Percentiles rank a stretch among this genome's conserved stretches.
Conservation (phyloP, 345 rosid genomes). For the Populus simonii region DNA sequence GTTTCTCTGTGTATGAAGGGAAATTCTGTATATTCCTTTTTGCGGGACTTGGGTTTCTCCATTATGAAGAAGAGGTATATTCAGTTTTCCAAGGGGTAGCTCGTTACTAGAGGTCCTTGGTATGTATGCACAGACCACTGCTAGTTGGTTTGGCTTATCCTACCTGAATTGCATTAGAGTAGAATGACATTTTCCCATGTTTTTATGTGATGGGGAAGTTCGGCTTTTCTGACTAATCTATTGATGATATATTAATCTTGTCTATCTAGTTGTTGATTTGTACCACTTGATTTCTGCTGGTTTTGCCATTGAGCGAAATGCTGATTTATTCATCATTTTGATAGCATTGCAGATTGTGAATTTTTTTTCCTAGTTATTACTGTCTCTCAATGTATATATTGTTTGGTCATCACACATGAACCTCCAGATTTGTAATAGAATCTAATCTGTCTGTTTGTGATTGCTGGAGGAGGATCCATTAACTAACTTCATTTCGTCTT, state of each 20-base stretch:
- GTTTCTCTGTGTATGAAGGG: conserved; percentile 18
- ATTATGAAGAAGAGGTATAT: conserved; percentile 3
- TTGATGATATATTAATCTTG: conserved; percentile 12
- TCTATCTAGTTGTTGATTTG: conserved; percentile 11
- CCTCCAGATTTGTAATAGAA: too few relatives aligned
- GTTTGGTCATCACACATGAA: neutral
- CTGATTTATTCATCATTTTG: conserved; percentile 9
- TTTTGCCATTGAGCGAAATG: conserved; percentile 9
- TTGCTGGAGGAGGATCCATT: too few relatives aligned
- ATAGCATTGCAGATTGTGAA: neutral
- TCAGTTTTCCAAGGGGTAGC: conserved; percentile 21
- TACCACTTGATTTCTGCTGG: conserved; percentile 10
- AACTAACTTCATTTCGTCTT: neutral
- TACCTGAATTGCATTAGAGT: conserved; percentile 17
- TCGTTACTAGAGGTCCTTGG: conserved; percentile 12
- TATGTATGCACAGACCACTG: conserved; percentile 6
- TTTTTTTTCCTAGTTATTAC: neutral
- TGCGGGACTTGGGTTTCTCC: conserved; percentile 9
- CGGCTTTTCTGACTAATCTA: conserved; percentile 13
- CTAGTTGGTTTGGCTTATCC: conserved; percentile 17
- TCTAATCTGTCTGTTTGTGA: too few relatives aligned
- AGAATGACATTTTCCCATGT: conserved; percentile 26
- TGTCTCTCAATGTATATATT: too few relatives aligned
- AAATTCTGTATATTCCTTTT: conserved; percentile 17
- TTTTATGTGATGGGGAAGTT: conserved; percentile 32